These are phyloP conservation scores for Trichoderma sp. DNA, from an alignment of 2,329 filamentous ascomycete species.

Conservation along the genomic window DNA sequence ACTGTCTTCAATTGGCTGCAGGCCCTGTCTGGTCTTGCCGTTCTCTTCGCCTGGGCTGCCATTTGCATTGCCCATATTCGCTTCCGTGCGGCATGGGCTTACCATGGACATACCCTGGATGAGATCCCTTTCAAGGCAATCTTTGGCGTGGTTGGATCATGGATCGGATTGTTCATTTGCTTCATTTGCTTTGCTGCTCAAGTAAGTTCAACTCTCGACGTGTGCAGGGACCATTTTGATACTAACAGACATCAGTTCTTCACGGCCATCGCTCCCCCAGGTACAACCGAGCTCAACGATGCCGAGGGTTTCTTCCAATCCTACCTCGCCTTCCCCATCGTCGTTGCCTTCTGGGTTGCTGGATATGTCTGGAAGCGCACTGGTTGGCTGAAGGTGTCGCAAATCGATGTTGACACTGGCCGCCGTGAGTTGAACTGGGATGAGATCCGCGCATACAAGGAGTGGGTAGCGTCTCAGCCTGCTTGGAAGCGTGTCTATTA, in stretches of 20 bases:
- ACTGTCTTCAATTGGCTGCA: constrained; percentile 65
- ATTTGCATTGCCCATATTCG: constrained; percentile 67
- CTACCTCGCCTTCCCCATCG: constrained; percentile 55
- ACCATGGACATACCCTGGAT: constrained; percentile 60
- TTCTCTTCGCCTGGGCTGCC: constrained; percentile 66
- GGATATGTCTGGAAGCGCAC: constrained; percentile 67
- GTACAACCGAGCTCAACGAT: constrained; percentile 34
- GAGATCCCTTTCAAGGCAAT: constrained; percentile 64
- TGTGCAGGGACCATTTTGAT: constrained; percentile 11
- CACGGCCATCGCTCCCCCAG: constrained; percentile 46
- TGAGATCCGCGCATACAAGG: constrained; percentile 55
- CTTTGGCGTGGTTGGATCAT: constrained; percentile 63
- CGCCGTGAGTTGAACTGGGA: constrained; percentile 67
- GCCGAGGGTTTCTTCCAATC: constrained; percentile 56
- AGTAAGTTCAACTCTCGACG: constrained; percentile 32
- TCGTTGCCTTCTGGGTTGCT: constrained; percentile 54
- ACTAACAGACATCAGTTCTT: constrained; percentile 41
- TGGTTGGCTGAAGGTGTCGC: constrained; percentile 56
- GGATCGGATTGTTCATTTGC: constrained; percentile 59
- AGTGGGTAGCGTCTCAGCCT: constrained; percentile 49
- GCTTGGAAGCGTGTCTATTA: constrained; percentile 44
- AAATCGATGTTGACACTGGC: constrained; percentile 69
- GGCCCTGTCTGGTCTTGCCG: constrained; percentile 62
- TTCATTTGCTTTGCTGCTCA: constrained; percentile 54
- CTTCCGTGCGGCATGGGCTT: constrained; percentile 63